phyloP scores from a whole-genome alignment of 2,329 filamentous ascomycete genomes.

The Calonectria multiphialidica region DNA sequence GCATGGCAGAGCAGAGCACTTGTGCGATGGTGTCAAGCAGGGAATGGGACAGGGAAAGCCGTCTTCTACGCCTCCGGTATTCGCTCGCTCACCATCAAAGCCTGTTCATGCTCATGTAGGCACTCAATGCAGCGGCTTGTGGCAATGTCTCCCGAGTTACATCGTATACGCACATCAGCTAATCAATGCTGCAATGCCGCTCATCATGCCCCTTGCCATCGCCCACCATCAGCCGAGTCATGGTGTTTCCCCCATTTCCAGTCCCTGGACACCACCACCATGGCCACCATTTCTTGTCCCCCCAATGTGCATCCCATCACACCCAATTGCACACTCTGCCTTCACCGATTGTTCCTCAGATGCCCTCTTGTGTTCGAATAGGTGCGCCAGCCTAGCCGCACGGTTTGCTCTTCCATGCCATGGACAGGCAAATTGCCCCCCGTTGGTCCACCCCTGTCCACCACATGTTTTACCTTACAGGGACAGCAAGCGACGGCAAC shows the following conservation, averaged over 20 bases:
- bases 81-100: background rate
- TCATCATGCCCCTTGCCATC: background rate
- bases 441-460: background rate
- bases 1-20: background rate
- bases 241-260: conserved; percentile 16
- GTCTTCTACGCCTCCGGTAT: background rate
- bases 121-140: conserved; percentile 2
- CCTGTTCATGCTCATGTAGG: conserved; percentile 13
- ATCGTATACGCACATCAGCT: background rate
- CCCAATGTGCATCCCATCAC: conserved; percentile 2
- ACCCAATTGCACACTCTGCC: background rate
- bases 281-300: background rate
- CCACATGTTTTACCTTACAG: background rate
- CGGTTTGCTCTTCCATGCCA: background rate
- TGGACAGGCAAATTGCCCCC: conserved; percentile 1
- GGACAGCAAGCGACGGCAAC: conserved; percentile 5
- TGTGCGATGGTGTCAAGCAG: conserved; percentile 8
- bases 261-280: conserved; percentile 7
- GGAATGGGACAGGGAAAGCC: background rate
- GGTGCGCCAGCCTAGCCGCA: background rate
- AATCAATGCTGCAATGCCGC: conserved; percentile 6
- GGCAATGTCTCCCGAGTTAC: background rate
- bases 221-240: conserved; percentile 11
- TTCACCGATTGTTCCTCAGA: conserved; percentile 1
- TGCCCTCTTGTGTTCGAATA: background rate